Evolutionary conservation across 805 yeast genomes (phyloP), one percentile per base, ranked within the genome.

Genomic region (Suhomyces tanzawaensis): DNA sequence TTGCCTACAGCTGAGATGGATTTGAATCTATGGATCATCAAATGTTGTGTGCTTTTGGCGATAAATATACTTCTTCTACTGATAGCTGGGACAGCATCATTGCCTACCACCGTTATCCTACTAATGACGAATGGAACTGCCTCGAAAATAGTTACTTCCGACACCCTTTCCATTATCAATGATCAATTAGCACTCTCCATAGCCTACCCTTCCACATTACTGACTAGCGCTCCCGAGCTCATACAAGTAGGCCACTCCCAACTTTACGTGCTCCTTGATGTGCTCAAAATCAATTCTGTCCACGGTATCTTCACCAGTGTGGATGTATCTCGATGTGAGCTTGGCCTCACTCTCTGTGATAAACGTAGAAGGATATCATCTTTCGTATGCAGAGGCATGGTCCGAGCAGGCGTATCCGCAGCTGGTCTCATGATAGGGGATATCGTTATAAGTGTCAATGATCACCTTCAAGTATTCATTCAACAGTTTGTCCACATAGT

Each of bases 371-470:
- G 96, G 97, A 60, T 71, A 88, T 1, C 97, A 97, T 51, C 76
- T 77, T 56, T 83, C 80, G 35, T 79, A 60, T 1, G 96, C 96
- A 31, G 95, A 80, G 3, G 93, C 83, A 60, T 89, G 96, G 64
- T 91, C 98, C 15, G 95, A 83, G 60, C 98, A 89, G 0, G 95
- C 93, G 54, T 89, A 88, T 1, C 96, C 96, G 64, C 97, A 91
- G 41, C 68, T 49, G 11, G 95, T 83, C 51, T 84, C 93, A 26
- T 72, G 77, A 53, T 76, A 82, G 3, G 85, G 82, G 40, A 89
- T 85, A 16, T 63, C 52, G 48, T 88, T 74, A 62, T 88, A 88
- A 7, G 66, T 56, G 17, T 72, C 70, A 35, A 88, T 76, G 7
- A 89, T 60, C 29, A 72, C 47, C 60, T 84, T 79, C 41, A 87